Base-by-base conservation (phyloP, 139 green algal species). In the Volvox reticuliferus region DNA sequence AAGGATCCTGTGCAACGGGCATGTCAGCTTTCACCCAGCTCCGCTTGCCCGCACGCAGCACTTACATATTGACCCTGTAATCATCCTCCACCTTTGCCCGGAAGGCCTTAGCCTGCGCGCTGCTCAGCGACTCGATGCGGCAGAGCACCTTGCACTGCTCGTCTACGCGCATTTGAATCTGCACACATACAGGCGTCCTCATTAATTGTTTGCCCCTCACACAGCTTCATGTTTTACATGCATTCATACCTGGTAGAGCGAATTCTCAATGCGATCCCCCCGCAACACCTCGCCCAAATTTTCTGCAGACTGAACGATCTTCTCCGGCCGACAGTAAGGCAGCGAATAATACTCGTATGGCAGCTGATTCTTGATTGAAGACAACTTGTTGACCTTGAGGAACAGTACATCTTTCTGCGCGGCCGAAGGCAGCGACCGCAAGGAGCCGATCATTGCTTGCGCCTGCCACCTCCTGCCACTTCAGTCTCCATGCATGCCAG, bases 331-430 rank as follows among this genome's bases (percentile, higher is more conserved):
- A 93, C 98, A 99, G 94, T 99, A 99, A 16, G 98, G 98, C 79
- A 99, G 94, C 1, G 94, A 97, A 93, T 99, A 99, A 93, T 99
- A 99, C 88, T 99, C 97, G 88, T 99, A 99, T 0, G 98, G 98
- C 67, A 99, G 93, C 93, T 98, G 90, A 44, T 92, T 99, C 93
- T 97, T 99, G 36, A 96, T 97, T 1, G 96, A 98, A 22, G 95
- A 97, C 44, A 99, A 90, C 92, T 99, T 99, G 95, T 99, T 99
- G 26, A 99, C 94, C 85, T 99, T 99, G 67, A 99, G 91, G 69
- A 87, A 94, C 14, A 99, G 93, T 19, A 94, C 85, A 93, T 99
- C 98, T 73, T 96, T 96, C 96, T 99, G 82, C 75, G 82, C 37
- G 33, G 44, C 63, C 17, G 20, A 82, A 44, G 37, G 18, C 44